Base-by-base conservation (phyloP, 129 eudicot genomes). In the Apium graveolens region DNA sequence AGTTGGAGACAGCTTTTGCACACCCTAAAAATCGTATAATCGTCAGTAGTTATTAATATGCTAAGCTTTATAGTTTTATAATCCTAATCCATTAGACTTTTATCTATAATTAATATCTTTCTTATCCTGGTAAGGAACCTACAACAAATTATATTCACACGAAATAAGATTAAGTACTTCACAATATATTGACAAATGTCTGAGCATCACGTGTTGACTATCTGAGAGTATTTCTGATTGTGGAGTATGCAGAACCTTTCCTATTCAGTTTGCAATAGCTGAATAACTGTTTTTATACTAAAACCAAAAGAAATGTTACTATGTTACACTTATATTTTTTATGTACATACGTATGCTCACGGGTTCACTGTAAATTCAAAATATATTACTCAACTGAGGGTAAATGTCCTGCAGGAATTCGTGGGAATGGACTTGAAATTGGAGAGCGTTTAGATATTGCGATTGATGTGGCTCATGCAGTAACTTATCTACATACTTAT, bases 391-490 rank as follows among this genome's bases (percentile, higher is more conserved):
- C 32, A 41, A 60, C 48, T 26, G 51, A 43, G 10, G 24, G 35
- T 39, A 49, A 41, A 18, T 70, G 18, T 70, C 43, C 16, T 63
- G 73, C 89, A 93, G 98, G 98, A 77, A 82, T 70, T 71, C 68
- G 70, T 57, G 94, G 92, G 81, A 74, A 35, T 14, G 95, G 80
- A 78, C 92, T 93, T 53, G 92, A 93, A 87, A 84, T 86, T 31
- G 92, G 85, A 72, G 90, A 91, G 65, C 92, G 95, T 45, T 75
- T 93, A 32, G 97, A 91, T 74, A 85, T 93, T 76, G 96, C 90
- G 66, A 91, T 89, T 66, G 95, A 93, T 85, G 90, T 93, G 80
- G 97, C 98, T 79, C 98, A 91, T 79, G 97, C 93, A 72, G 39
- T 91, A 78, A 85, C 97, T 65, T 93, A 91, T 86, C 83, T 93